Evolutionary conservation across 805 yeast genomes (phyloP), one percentile per base, ranked within the genome.

Genomic region (Yarrowia keelungensis): DNA sequence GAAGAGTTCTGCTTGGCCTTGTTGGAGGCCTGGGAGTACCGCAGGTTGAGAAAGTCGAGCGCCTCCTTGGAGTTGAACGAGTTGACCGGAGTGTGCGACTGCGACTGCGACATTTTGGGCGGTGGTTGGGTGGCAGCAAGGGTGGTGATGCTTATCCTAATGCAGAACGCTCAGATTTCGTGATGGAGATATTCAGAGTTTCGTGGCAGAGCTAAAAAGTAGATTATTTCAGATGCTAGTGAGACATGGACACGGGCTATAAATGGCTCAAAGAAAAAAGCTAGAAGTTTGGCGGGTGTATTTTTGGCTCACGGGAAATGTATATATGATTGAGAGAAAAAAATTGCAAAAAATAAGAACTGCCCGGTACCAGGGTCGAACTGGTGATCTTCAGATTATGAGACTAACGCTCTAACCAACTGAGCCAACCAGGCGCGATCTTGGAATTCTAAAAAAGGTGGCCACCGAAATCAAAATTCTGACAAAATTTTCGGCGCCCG

Each of bases 341-440:
- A 47, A 47, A 10, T 8, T 15, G 16, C 39, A 19, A 1, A 32
- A 26, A 59, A 58, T 41, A 26, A 35, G 65, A 59, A 59, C 11
- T 59, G 65, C 65, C 65, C 65, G 65, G 65, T 59, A 59, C 65
- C 65, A 59, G 65, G 65, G 51, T 59, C 65, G 65, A 59, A 59
- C 65, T 59, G 65, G 65, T 59, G 65, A 59, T 59, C 65, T 59
- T 59, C 65, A 59, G 65, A 59, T 59, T 59, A 59, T 59, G 65
- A 59, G 65, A 59, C 65, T 59, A 59, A 59, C 65, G 65, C 65
- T 59, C 65, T 59, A 59, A 59, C 65, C 65, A 59, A 59, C 65
- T 59, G 65, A 59, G 65, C 65, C 65, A 59, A 59, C 65, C 65
- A 59, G 65, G 51, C 65, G 41, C 0, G n/a, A 32, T 36, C 49